phyloP scores from a whole-genome alignment of 495 filamentous ascomycete species.

The Neurospora hispaniola region DNA sequence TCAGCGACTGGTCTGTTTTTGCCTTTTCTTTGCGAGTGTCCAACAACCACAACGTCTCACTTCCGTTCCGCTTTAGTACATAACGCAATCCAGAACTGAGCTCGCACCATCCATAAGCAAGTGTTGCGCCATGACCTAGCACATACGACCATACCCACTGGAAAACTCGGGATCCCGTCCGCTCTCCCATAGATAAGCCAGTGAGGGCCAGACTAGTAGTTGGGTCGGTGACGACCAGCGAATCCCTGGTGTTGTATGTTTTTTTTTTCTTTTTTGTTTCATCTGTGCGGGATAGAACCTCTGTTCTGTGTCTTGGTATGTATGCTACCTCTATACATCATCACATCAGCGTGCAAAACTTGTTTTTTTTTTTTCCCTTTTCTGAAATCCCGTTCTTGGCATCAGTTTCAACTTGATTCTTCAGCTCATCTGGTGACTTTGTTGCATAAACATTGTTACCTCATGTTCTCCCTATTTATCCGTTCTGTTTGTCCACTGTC shows the following conservation, averaged over 20 bases:
- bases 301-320: not conserved
- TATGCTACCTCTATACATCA: not conserved
- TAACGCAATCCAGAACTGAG: not conserved
- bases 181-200: not conserved
- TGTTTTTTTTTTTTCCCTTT: not conserved
- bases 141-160: too few relatives aligned
- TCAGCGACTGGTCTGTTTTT: not conserved
- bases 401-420: too few relatives aligned
- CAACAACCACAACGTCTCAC: not conserved
- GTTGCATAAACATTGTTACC: not conserved
- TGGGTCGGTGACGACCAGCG: conserved; percentile 41
- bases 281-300: not conserved
- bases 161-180: conserved; percentile 28
- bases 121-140: not conserved
- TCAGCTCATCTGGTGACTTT: not conserved
- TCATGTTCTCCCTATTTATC: not conserved
- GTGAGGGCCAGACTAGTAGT: conserved; percentile 29
- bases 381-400: not conserved
- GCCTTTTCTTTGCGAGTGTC: not conserved
- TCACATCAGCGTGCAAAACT: not conserved
- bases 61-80: not conserved
- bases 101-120: not conserved
- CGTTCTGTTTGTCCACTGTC: not conserved
- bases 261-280: not conserved
- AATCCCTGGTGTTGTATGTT: too few relatives aligned